Conservation (phyloP, 2,329 filamentous ascomycete species). For the Dryadomyces sulphureus region DNA sequence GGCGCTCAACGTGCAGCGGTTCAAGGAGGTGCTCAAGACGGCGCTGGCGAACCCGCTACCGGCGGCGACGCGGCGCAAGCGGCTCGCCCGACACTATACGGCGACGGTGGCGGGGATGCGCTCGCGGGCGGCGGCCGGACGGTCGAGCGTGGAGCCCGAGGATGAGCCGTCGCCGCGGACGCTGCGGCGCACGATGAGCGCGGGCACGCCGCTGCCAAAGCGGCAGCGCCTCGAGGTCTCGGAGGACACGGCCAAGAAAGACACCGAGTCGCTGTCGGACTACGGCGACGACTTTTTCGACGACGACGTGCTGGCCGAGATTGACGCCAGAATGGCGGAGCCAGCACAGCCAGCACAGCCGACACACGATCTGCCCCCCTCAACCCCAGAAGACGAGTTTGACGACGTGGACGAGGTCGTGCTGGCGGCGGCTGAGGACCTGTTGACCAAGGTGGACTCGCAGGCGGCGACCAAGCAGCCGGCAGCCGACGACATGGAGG, state of each 20-base stretch:
- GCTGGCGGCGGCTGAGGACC: constrained; percentile 30
- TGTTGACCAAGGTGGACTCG: constrained; percentile 21
- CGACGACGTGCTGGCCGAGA: constrained; percentile 41
- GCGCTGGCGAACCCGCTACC: constrained; percentile 49
- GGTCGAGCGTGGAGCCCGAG: constrained; percentile 15
- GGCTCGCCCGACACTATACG: constrained; percentile 5
- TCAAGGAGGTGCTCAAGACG: constrained; percentile 46
- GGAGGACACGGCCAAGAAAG: not conserved
- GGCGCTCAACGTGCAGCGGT: constrained; percentile 40
- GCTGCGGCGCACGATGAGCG: constrained; percentile 52
- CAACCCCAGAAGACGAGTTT: constrained; percentile 33
- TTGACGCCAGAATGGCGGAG: constrained; percentile 27
- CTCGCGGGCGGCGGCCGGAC: too few relatives aligned
- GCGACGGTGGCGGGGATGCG: not conserved
- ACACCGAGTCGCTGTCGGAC: constrained; percentile 23
- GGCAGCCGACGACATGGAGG: constrained; percentile 18
- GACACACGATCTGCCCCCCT: not conserved
- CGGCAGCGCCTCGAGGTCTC: constrained; percentile 40
- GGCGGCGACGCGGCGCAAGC: constrained; percentile 26
- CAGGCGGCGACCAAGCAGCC: constrained; percentile 1
- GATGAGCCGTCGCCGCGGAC: constrained; percentile 17
- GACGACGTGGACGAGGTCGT: constrained; percentile 45
- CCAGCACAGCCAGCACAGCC: constrained; percentile 1
- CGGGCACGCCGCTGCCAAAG: constrained; percentile 58
- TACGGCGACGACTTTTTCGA: constrained; percentile 41